These are phyloP conservation scores for Metschnikowia gelsemii DNA, from an alignment of 805 yeast genomes.

Conservation along the genomic window DNA sequence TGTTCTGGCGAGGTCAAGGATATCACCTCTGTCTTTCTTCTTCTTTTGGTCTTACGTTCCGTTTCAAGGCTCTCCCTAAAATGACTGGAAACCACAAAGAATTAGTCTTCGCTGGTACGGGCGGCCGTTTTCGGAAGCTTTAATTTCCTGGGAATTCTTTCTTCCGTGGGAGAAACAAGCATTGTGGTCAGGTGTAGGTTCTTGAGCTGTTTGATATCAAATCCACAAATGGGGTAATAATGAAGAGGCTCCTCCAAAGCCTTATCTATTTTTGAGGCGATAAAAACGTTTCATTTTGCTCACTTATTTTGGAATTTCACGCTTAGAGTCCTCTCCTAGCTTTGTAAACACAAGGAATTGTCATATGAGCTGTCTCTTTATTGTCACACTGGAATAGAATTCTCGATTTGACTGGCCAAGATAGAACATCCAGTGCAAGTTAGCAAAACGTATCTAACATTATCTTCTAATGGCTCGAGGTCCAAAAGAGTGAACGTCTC, in stretches of 20 bases:
- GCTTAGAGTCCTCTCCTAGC: no score
- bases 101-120: background rate
- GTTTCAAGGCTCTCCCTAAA: background rate
- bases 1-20: background rate
- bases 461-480: no score
- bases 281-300: no score
- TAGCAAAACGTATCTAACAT: no score
- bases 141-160: background rate
- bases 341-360: no score
- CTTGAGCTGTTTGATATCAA: background rate
- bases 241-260: background rate
- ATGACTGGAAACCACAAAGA: background rate
- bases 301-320: no score
- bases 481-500: no score
- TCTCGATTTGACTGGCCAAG: no score
- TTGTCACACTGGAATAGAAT: no score
- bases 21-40: background rate
- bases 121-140: background rate
- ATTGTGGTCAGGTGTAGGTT: background rate
- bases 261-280: no score
- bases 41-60: background rate
- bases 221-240: background rate
- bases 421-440: no score
- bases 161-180: background rate
- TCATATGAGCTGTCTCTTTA: no score